phyloP scores from a whole-genome alignment of 257 asterid species.

The Lycium ferocissimum region DNA sequence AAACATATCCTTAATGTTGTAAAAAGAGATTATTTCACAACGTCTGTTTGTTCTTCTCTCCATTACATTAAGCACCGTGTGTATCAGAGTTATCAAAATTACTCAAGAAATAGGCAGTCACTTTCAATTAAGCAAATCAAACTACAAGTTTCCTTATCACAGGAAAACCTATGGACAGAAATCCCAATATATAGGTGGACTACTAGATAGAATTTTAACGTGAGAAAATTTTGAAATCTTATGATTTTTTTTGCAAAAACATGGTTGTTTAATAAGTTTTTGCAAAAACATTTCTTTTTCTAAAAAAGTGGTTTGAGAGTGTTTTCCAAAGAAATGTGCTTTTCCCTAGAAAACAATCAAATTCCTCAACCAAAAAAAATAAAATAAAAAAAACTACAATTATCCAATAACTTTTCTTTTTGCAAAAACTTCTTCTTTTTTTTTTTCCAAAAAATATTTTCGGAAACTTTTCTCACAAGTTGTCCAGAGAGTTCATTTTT shows the following conservation, averaged over 20 bases:
- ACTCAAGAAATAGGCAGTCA: conserved; percentile 19
- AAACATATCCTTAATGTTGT: not conserved
- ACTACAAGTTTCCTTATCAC: conserved; percentile 5
- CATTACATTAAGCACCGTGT: not conserved
- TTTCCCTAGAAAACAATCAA: not conserved
- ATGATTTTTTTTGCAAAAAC: not conserved
- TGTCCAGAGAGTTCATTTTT: not conserved
- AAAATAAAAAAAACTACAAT: not conserved
- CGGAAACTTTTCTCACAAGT: not conserved
- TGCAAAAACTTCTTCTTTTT: not conserved
- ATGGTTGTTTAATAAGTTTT: not conserved
- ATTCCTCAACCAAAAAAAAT: not conserved
- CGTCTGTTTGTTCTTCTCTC: not conserved
- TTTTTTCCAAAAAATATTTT: not conserved
- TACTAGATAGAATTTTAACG: conserved; percentile 4
- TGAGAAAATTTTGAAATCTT: too few relatives aligned
- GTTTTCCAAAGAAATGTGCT: not conserved
- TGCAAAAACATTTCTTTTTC: not conserved
- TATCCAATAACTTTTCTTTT: not conserved
- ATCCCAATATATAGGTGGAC: not conserved
- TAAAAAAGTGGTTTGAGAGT: not conserved
- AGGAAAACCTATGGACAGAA: not conserved
- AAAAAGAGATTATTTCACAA: conserved; percentile 9
- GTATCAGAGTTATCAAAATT: not conserved
- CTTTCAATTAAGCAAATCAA: not conserved